Base-by-base conservation (phyloP, 345 rosid genomes). In the Cochlearia excelsa region DNA sequence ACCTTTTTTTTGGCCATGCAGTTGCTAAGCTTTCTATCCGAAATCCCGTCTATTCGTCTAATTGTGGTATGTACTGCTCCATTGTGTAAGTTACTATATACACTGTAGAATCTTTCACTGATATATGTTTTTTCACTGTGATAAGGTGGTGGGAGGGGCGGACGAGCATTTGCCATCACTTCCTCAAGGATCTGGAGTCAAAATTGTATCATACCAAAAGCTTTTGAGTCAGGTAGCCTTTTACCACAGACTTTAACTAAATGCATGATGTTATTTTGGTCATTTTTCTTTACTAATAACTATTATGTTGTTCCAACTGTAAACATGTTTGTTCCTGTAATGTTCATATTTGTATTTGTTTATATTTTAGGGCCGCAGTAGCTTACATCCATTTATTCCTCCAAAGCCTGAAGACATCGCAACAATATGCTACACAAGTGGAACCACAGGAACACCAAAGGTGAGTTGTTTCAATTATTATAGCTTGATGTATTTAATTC, bases 361-460 rank as follows among this genome's bases (percentile, higher is more conserved):
- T 74, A 49, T 77, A 54, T 75, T 70, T 49, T 65, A 92, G 96
- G 98, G 98, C 67, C 75, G 67, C 61, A 82, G 87, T 78, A 75
- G 66, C 74, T 77, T 78, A 64, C 90, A 73, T 44, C 82, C 93
- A 40, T 81, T 83, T 70, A 73, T 51, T 53, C 83, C 93, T 38
- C 95, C 98, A 42, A 82, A 78, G 55, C 90, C 95, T 56, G 88
- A 81, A 55, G 88, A 86, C 79, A 53, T 81, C 78, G 96, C 96
- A 35, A 92, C 98, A 29, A 84, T 91, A 63, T 91, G 96, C 88
- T 91, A 88, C 70, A 91, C 98, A 11, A 88, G 98, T 79, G 98
- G 98, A 55, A 92, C 98, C 46, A 88, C 98, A 26, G 98, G 98
- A 69, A 83, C 87, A 58, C 98, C 98, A 39, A 88, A 88, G 88